Conservation (phyloP, 1,284 basidiomycete genomes). For the Mycosarcoma mackinlayi region DNA sequence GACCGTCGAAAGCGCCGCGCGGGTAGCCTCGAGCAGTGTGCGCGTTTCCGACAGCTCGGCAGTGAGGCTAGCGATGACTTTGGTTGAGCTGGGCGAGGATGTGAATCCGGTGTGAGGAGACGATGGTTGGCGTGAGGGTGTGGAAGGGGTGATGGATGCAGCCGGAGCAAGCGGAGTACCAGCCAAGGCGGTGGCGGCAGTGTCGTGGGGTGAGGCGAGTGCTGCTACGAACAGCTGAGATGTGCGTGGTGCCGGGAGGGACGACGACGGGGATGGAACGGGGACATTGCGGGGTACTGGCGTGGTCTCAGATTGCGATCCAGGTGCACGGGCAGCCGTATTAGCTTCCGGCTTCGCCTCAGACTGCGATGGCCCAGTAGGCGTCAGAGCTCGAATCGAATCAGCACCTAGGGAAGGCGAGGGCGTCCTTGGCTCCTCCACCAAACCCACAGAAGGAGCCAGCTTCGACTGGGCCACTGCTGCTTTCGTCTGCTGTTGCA, state of each 20-base stretch:
- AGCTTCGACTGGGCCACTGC: not conserved
- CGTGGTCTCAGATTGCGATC: not conserved
- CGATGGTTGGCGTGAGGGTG: slow-evolving; percentile 1
- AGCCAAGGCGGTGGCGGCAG: not conserved
- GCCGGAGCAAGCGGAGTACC: slow-evolving; percentile 1
- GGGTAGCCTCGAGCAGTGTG: slow-evolving; percentile 79
- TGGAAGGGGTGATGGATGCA: not conserved
- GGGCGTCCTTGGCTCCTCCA: slow-evolving; percentile 7
- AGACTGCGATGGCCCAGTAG: not conserved
- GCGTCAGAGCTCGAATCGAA: not conserved
- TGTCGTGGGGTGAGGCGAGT: slow-evolving; percentile 11
- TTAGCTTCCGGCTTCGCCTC: not conserved
- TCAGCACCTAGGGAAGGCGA: not conserved
- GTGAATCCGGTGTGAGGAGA: not conserved
- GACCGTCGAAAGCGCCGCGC: slow-evolving; percentile 79
- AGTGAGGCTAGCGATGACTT: slow-evolving; percentile 54
- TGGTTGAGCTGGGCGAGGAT: slow-evolving; percentile 6
- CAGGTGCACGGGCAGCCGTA: not conserved
- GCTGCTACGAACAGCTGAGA: slow-evolving; percentile 16
- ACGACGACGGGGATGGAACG: not conserved
- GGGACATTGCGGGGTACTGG: not conserved
- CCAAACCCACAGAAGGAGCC: not conserved
- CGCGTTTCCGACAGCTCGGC: slow-evolving; percentile 35
- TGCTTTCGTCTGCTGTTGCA: not conserved
- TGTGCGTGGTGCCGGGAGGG: not conserved